Evolutionary conservation across 192 early-diverging fungal genomes (phyloP), one percentile per base, ranked within the genome.

Genomic region (Backusella liffmaniae): DNA sequence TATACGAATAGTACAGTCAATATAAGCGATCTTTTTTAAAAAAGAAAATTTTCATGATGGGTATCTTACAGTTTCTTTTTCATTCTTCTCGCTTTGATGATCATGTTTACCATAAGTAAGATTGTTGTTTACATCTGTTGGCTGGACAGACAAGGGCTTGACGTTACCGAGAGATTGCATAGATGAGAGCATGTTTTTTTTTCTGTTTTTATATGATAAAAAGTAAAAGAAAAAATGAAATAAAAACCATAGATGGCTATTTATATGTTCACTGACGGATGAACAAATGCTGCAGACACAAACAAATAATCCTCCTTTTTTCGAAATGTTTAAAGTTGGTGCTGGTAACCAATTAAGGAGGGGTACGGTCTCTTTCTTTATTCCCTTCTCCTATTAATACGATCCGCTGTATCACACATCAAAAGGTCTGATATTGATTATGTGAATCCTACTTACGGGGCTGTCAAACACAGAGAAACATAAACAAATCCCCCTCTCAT

Each of bases 111-210:
- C 56, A 62, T 62, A 62, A 62, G 56, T 62, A 29, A 62, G 23
- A 13, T 9, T 62, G 26, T 29, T 51, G 10, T 10, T 39, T 13
- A 30, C 5, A 23, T 72, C 36, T 29, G n/a, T 13, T 66, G 56
- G 1, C 9, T 62, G 56, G 10, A 29, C 56, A 62, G 56, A 62
- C 56, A 62, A 62, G 3, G 56, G 56, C 26, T 62, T 62, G 23
- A 62, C 56, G 9, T 62, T 62, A 74, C 37, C 56, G 66, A 39
- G 42, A 66, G 73, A 74, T 74, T 59, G 35, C 18, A 74, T 66
- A 12, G 56, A 62, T 56, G 65, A 74, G 42, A 66, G 37, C 21
- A 62, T 39, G 30, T 56, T 36, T 29, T 41, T 21, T 71, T 23
- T 71, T 10, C 30, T 62, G 6, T 65, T 30, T 26, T 30, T 26